Conservation (phyloP, 1,284 basidiomycete genomes). For the Rhodotorula sp. region DNA sequence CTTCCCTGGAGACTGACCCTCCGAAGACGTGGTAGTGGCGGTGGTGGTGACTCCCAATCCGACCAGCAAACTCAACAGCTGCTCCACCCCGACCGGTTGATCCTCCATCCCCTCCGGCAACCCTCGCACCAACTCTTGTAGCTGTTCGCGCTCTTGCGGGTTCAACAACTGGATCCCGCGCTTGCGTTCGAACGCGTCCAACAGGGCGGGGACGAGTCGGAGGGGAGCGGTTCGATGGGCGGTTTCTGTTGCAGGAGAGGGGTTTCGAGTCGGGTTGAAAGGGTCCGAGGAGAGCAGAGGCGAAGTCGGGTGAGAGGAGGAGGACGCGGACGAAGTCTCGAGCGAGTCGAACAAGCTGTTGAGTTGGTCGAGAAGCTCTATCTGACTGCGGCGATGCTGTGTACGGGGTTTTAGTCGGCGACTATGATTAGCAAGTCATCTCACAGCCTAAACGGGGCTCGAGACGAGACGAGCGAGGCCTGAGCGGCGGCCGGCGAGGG, state of each 20-base stretch:
- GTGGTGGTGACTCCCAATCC: conserved; percentile 11
- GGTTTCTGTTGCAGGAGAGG: neutral
- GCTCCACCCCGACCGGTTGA: conserved; percentile 29
- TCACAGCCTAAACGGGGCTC: too few relatives aligned
- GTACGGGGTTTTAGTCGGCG: too few relatives aligned
- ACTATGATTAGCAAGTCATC: too few relatives aligned
- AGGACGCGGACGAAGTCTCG: neutral
- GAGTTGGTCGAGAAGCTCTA: conserved; percentile 32
- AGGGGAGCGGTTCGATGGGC: conserved; percentile 22
- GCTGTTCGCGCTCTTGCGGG: conserved; percentile 9
- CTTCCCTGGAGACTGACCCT: neutral
- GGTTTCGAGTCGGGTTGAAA: neutral
- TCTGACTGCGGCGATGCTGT: conserved; percentile 27
- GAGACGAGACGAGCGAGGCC: neutral
- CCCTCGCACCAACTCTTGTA: conserved; percentile 7
- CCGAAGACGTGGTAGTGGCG: too few relatives aligned
- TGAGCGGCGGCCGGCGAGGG: neutral
- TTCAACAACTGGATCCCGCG: conserved; percentile 29
- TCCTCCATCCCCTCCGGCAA: conserved; percentile 8
- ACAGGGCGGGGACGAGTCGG: conserved; percentile 21
- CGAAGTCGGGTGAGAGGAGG: conserved; percentile 10
- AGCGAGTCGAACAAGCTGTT: conserved; percentile 32
- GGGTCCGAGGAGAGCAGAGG: conserved; percentile 3
- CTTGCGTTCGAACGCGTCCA: conserved; percentile 25
- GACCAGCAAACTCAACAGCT: conserved; percentile 21